Percentiles rank a stretch among this genome's conserved stretches.
These are phyloP conservation scores for Dryas integrifolia DNA, from an alignment of 331 rosid genomes.

Conservation along the genomic window DNA sequence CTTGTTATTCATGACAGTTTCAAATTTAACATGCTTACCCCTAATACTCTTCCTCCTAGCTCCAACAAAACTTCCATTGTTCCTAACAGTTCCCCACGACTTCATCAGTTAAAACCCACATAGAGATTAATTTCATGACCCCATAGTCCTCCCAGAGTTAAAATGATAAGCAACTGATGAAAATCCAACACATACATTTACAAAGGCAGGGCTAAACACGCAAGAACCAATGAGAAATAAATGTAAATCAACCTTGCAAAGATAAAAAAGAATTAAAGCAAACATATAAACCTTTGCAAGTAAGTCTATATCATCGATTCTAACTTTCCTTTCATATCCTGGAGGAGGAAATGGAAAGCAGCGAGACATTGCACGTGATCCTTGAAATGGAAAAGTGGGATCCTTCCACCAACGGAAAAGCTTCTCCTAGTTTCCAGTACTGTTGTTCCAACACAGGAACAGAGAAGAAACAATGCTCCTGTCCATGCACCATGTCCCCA, in stretches of 20 bases:
- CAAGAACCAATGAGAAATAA: conserved; percentile 1
- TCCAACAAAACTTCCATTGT: neutral
- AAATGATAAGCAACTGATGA: neutral
- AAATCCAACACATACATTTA: neutral
- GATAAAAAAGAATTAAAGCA: neutral
- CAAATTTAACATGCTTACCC: neutral
- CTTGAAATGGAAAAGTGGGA: conserved; percentile 13
- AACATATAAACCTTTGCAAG: conserved; percentile 21
- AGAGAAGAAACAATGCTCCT: conserved; percentile 7
- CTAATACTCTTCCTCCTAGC: neutral
- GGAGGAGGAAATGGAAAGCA: conserved; percentile 28
- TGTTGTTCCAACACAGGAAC: conserved; percentile 28
- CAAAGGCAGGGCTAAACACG: neutral
- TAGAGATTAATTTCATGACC: no score
- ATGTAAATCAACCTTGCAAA: neutral
- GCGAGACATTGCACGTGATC: conserved; percentile 21
- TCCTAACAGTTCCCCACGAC: neutral
- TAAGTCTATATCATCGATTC: conserved; percentile 15
- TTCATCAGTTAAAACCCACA: neutral
- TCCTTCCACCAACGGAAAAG: neutral
- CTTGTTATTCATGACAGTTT: neutral
- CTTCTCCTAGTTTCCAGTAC: conserved; percentile 14
- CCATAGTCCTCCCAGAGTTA: neutral
- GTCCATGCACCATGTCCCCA: conserved; percentile 26
- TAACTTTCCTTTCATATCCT: conserved; percentile 20